Base-by-base conservation (phyloP, 208 protist species). In the Crithidia fasciculata region DNA sequence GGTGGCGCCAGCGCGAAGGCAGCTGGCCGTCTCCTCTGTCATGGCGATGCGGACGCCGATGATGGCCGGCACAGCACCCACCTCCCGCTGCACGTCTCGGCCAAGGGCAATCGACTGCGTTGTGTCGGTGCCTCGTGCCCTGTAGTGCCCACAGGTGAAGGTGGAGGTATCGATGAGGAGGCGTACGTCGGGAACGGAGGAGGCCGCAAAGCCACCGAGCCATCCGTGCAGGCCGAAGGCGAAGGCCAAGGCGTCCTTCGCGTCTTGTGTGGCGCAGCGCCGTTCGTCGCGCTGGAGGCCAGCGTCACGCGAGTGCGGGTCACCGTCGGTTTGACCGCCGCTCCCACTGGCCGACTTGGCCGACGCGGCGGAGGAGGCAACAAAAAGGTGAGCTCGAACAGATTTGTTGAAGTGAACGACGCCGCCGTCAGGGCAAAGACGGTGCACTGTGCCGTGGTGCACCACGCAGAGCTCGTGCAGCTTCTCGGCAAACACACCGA, bases 21-120 rank as follows among this genome's bases (percentile, higher is more conserved):
- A 64, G 55, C 59, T 63, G 19, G 62, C 74, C 50, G 82, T 87
- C 39, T 84, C 82, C 66, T 83, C 82, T 47, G 79, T 83, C 69
- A 82, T 69, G 60, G 71, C 79, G 13, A 83, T 64, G 66, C 53
- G 47, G 45, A 74, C 76, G 40, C 77, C 78, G 54, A 76, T 65
- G 55, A n/a, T 50, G n/a, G 65, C 65, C 41, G 80, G 74, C 37
- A 84, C 54, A n/a, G 40, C 10, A 44, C 78, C 73, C 52, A 86
- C 45, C 41, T 75, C 64, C 40, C 64, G 66, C 60, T 69, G 59
- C 68, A 73, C 57, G 60, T 84, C 71, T 39, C 78, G 77, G 44
- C 81, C 78, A 5, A 69, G 60, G 12, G 72, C 70, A 43, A 75
- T 57, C 64, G 67, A 68, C 43, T 65, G 70, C 16, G 54, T 76